phyloP scores from a whole-genome alignment of 768 basidiomycete species.

The Boletellus ananas region DNA sequence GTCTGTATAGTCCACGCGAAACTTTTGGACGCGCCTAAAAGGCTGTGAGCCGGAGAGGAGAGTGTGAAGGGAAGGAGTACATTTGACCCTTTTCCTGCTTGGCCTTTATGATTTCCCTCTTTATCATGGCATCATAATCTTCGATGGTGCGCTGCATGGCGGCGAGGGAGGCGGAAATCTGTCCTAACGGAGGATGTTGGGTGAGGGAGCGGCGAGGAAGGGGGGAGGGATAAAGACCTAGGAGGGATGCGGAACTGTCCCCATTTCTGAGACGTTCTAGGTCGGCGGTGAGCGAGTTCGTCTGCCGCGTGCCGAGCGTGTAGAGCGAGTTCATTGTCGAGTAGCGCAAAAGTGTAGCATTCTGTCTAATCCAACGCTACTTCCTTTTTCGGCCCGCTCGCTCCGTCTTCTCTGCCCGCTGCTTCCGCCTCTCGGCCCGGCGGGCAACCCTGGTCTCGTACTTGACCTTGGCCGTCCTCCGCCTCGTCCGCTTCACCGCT shows the following conservation, averaged over 20 bases:
- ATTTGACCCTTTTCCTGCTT: conserved; percentile 96
- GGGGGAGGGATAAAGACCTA: conserved; percentile 54
- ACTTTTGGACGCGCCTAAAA: conserved; percentile 85
- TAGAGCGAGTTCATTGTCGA: conserved; percentile 90
- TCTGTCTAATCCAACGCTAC: conserved; percentile 3
- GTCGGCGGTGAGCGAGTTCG: conserved; percentile 83
- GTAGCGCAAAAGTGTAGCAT: background rate
- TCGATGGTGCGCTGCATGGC: conserved; percentile 93
- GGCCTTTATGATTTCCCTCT: conserved; percentile 91
- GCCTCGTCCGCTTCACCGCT: conserved; percentile 16
- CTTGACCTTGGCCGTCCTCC: conserved; percentile 36
- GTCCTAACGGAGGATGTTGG: conserved; percentile 56
- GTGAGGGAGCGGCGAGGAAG: background rate
- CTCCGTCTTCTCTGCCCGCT: conserved; percentile 59
- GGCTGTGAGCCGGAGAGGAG: conserved; percentile 3
- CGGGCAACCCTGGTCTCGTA: conserved; percentile 73
- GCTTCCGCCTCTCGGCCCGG: conserved; percentile 57
- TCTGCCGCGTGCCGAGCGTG: conserved; percentile 89
- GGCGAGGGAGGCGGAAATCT: conserved; percentile 96
- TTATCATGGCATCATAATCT: conserved; percentile 96
- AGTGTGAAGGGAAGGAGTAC: conserved; percentile 41
- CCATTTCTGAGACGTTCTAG: conserved; percentile 78
- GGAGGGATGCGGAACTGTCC: conserved; percentile 72
- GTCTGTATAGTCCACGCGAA: conserved; percentile 82
- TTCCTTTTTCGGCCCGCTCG: conserved; percentile 70